These are phyloP conservation scores for Athelia psychrophila DNA, from an alignment of 1,284 basidiomycete genomes.

Conservation along the genomic window DNA sequence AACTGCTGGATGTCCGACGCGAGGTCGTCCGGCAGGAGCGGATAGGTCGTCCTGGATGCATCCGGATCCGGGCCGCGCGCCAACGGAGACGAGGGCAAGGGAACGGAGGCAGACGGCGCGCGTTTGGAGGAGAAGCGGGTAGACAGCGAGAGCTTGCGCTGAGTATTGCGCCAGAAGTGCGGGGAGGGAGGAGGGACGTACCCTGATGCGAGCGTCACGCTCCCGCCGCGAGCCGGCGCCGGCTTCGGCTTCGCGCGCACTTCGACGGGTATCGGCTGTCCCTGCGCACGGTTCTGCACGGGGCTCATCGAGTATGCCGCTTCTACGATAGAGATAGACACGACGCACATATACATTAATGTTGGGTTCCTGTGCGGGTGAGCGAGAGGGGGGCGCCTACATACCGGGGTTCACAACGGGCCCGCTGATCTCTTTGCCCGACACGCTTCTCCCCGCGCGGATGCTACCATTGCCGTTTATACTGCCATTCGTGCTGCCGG, in stretches of 20 bases:
- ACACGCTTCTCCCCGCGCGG: slow-evolving; percentile 22
- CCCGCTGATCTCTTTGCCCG: slow-evolving; percentile 55
- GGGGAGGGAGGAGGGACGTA: slow-evolving; percentile 28
- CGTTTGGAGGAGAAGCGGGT: slow-evolving; percentile 1
- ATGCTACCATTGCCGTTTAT: no score
- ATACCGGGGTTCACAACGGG: slow-evolving; percentile 68
- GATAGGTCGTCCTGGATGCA: slow-evolving; percentile 49
- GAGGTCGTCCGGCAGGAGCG: slow-evolving; percentile 72
- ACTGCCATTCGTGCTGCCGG: no score
- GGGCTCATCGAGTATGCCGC: slow-evolving; percentile 74
- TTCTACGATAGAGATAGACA: slow-evolving; percentile 34
- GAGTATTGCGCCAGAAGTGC: neutral
- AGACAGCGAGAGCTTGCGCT: neutral
- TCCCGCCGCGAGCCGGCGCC: no score
- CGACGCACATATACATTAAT: slow-evolving; percentile 7
- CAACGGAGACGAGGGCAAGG: no score
- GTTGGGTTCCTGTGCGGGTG: slow-evolving; percentile 1
- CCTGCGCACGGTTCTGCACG: slow-evolving; percentile 56
- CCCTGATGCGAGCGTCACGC: slow-evolving; percentile 59
- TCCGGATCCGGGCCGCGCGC: no score
- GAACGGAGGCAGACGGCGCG: neutral
- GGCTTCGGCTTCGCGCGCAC: slow-evolving; percentile 26
- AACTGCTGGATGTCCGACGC: slow-evolving; percentile 83
- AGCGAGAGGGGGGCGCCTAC: slow-evolving; percentile 15
- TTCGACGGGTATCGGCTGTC: slow-evolving; percentile 69